A percentile compares a stretch with the other conserved stretches of the same genome.
Evolutionary conservation across 164 flowering plant species (phyloP).

Genomic region (Saururus chinensis): DNA sequence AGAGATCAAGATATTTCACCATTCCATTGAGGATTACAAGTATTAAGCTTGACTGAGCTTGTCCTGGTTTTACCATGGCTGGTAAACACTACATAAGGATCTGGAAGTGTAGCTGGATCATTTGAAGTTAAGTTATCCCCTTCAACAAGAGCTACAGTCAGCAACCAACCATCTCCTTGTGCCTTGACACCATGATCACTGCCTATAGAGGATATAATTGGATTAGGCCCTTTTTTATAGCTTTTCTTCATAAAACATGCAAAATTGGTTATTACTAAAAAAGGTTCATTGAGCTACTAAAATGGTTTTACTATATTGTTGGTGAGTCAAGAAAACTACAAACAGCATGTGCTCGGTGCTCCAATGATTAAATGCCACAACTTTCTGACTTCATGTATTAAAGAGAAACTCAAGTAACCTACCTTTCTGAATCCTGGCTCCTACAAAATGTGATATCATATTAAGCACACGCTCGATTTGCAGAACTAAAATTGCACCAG

Average conservation of each 20-base stretch:
- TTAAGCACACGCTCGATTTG: conserved; percentile 40
- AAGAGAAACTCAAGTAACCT: no score
- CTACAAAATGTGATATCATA: conserved; percentile 65
- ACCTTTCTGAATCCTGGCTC: conserved; percentile 65
- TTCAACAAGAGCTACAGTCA: conserved; percentile 82
- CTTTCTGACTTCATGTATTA: no score
- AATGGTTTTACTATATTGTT: no score
- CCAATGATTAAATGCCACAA: no score
- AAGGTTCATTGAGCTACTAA: no score
- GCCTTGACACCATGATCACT: conserved; percentile 67
- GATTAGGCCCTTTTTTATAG: not conserved
- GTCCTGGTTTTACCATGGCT: conserved; percentile 76
- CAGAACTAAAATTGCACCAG: conserved; percentile 40
- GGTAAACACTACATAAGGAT: conserved; percentile 73
- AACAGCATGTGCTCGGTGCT: no score
- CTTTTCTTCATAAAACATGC: not conserved
- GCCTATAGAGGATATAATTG: conserved; percentile 25
- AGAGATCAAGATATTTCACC: conserved; percentile 18
- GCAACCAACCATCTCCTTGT: conserved; percentile 81
- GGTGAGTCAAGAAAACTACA: no score
- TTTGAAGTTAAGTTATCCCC: conserved; percentile 45
- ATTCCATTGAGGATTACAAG: conserved; percentile 71
- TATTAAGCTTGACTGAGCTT: conserved; percentile 81
- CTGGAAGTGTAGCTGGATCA: conserved; percentile 32
- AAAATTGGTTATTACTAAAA: no score